Percentiles rank a stretch among this genome's conserved stretches.
These are phyloP conservation scores for Volvox reticuliferus DNA, from an alignment of 139 green algal genomes.

Conservation along the genomic window DNA sequence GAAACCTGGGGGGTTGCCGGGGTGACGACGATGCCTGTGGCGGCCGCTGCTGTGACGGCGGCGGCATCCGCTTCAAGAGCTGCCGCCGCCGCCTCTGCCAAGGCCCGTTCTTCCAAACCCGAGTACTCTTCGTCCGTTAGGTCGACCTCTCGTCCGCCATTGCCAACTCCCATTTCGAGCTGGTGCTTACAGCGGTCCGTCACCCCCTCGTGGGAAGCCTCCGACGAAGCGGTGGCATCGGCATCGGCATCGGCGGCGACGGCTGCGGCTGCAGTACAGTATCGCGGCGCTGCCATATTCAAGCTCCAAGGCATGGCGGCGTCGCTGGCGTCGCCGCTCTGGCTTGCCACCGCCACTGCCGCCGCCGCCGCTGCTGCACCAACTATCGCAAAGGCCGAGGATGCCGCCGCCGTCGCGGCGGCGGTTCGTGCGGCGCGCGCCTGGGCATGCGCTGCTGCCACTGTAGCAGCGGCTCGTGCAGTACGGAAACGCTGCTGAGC, in stretches of 20 bases:
- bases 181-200: not conserved
- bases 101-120: not conserved
- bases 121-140: not conserved
- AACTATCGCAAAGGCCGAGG: not conserved
- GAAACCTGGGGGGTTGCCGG: not conserved
- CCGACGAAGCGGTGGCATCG: not conserved
- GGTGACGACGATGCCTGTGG: not conserved
- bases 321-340: not conserved
- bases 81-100: not conserved
- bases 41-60: not conserved
- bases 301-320: not conserved
- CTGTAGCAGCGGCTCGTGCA: not conserved
- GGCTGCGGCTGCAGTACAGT: not conserved
- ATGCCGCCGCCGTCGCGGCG: not conserved
- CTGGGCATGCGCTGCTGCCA: not conserved
- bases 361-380: not conserved
- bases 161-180: not conserved
- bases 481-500: conserved; percentile 25
- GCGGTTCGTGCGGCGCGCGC: not conserved
- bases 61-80: not conserved
- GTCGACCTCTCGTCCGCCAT: not conserved
- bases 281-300: no score
- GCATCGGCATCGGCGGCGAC: not conserved
- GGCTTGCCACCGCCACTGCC: not conserved
- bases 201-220: not conserved